Evolutionary conservation across 495 filamentous ascomycete genomes (phyloP), one percentile per base, ranked within the genome.

Genomic region (Trichoderma erinaceum): DNA sequence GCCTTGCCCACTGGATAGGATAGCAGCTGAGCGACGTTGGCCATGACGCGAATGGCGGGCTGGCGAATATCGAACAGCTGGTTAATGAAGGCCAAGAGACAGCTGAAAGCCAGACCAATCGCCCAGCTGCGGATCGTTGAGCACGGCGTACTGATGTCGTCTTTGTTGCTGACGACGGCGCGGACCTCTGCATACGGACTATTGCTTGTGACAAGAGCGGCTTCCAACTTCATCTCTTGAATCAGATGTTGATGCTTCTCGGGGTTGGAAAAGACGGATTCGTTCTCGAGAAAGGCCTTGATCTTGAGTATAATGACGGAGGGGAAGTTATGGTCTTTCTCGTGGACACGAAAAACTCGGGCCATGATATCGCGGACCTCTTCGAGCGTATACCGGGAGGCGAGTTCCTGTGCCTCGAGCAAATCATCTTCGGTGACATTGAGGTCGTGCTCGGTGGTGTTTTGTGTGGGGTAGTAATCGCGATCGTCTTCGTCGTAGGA

Each of bases 121-220:
- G 69, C 63, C 75, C 76, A 79, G 63, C 71, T 70, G 41, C 78
- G 75, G 56, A 80, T 72, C 1, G 78, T 80, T 11, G 73, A 73
- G 64, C 68, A 71, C 8, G 78, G 78, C 23, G 69, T 75, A 27
- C 23, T 68, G 5, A 70, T 69, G 52, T 80, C 76, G 63, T 80
- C 81, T 21, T 76, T 76, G 67, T 80, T 80, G 48, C 79, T 76
- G 15, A 82, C 80, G 27, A 81, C 79, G 25, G 79, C 76, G 21
- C 81, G 78, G n/a, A 83, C 81, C 63, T 81, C 80, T 41, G 78
- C 71, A 67, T 82, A 83, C 0, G 81, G 80, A 35, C 75, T 78
- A 69, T 79, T 78, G 71, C 74, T 76, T 64, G 75, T 76, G 69
- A 79, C 77, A 56, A 79, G 67, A 18, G 78, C 78, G n/a, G 74